A percentile compares a stretch with the other conserved stretches of the same genome.
These are phyloP conservation scores for Cercospora zeae-maydis DNA, from an alignment of 2,329 filamentous ascomycete species.

Conservation along the genomic window DNA sequence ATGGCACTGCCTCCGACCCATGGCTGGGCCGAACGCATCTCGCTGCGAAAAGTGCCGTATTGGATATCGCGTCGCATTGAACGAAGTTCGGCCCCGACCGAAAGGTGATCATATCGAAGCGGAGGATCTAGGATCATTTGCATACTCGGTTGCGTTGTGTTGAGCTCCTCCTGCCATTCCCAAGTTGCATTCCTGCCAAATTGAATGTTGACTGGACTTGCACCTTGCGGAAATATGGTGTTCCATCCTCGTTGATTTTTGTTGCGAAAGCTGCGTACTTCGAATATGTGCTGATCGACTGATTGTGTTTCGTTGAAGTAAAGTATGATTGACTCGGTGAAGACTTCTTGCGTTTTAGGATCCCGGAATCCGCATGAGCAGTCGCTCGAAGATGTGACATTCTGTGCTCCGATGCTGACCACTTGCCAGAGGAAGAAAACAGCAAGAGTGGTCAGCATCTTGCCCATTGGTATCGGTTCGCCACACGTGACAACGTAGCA, in stretches of 20 bases:
- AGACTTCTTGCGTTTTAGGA: conserved; percentile 37
- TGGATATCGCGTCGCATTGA: conserved; percentile 47
- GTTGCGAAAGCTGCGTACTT: conserved; percentile 42
- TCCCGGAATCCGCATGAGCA: conserved; percentile 50
- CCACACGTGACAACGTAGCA: neutral
- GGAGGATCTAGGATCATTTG: conserved; percentile 23
- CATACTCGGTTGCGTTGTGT: conserved; percentile 21
- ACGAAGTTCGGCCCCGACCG: conserved; percentile 44
- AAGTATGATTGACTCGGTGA: conserved; percentile 48
- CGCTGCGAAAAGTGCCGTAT: conserved; percentile 47
- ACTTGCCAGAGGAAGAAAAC: conserved; percentile 12
- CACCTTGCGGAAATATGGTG: conserved; percentile 44
- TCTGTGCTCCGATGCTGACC: conserved; percentile 13
- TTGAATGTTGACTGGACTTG: conserved; percentile 40
- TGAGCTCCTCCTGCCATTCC: conserved; percentile 23
- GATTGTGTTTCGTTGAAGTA: conserved; percentile 51
- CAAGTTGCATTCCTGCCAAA: conserved; percentile 32
- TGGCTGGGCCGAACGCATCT: conserved; percentile 41
- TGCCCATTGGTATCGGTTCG: neutral
- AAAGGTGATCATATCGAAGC: conserved; percentile 38
- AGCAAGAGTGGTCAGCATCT: conserved; percentile 13
- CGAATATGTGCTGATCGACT: conserved; percentile 38
- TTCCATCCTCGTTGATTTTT: conserved; percentile 49
- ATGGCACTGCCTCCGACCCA: conserved; percentile 43
- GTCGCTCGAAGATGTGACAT: conserved; percentile 23